A percentile compares a stretch with the other conserved stretches of the same genome.
phyloP scores from a whole-genome alignment of 1,139 yeast genomes.

The Pneumocystis wakefieldiae region DNA sequence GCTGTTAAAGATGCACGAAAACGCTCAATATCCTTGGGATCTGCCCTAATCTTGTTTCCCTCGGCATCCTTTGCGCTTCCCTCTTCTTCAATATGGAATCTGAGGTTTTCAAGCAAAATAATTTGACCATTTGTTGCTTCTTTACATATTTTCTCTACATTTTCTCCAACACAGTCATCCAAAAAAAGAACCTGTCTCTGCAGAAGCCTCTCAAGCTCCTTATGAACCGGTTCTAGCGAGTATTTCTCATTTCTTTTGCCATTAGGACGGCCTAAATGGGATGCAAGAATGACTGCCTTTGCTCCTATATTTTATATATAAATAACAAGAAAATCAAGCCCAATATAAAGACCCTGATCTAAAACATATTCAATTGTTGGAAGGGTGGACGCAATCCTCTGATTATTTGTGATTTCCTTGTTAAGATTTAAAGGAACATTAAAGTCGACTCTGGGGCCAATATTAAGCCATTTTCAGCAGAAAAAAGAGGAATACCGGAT shows the following conservation, averaged over 20 bases:
- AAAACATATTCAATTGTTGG: slow-evolving; percentile 90
- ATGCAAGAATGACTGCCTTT: slow-evolving; percentile 76
- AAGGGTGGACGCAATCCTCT: slow-evolving; percentile 93
- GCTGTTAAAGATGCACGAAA: slow-evolving; percentile 79
- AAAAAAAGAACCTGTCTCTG: slow-evolving; percentile 60
- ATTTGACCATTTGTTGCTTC: slow-evolving; percentile 54
- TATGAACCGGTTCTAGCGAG: slow-evolving; percentile 83
- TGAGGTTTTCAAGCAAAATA: slow-evolving; percentile 81
- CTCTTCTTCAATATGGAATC: slow-evolving; percentile 94
- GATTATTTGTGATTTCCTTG: slow-evolving; percentile 90
- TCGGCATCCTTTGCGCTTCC: slow-evolving; percentile 70
- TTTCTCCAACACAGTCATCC: slow-evolving; percentile 73
- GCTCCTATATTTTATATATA: slow-evolving; percentile 35
- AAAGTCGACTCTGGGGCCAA: slow-evolving; percentile 35
- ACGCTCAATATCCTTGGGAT: slow-evolving; percentile 59
- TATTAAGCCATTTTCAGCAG: not conserved
- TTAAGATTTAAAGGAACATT: slow-evolving; percentile 89
- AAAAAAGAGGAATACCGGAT: slow-evolving; percentile 42
- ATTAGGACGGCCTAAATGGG: slow-evolving; percentile 96
- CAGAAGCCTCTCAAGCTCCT: slow-evolving; percentile 64
- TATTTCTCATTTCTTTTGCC: slow-evolving; percentile 71
- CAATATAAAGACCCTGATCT: slow-evolving; percentile 34
- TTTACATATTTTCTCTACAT: slow-evolving; percentile 65
- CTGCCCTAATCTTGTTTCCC: slow-evolving; percentile 83
- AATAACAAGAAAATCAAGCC: not conserved